phyloP scores from a whole-genome alignment of 2,329 filamentous ascomycete genomes.

The Zopfia rhizophila region DNA sequence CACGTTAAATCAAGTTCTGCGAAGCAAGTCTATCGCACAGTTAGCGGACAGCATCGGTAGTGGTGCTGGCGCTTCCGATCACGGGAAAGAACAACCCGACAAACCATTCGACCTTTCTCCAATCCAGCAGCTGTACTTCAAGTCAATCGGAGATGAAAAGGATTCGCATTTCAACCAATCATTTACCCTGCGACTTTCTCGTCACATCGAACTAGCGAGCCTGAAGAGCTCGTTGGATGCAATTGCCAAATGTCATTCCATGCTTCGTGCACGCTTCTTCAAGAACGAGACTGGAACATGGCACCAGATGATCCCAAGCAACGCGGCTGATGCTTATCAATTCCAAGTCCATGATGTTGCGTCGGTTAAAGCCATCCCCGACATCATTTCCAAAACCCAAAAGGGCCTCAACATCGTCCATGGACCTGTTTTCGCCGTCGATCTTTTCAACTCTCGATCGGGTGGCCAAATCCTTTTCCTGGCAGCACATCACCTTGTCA shows the following conservation, averaged over 20 bases:
- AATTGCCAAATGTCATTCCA: slow-evolving; percentile 43
- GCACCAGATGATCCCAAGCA: slow-evolving; percentile 32
- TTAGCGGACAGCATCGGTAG: slow-evolving; percentile 34
- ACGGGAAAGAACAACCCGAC: slow-evolving; percentile 33
- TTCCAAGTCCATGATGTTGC: slow-evolving; percentile 30
- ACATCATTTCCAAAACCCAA: slow-evolving; percentile 34
- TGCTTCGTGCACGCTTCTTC: slow-evolving; percentile 46
- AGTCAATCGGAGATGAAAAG: slow-evolving; percentile 39
- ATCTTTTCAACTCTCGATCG: slow-evolving; percentile 28
- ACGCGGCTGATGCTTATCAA: slow-evolving; percentile 26
- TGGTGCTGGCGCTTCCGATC: slow-evolving; percentile 3
- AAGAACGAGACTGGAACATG: slow-evolving; percentile 26
- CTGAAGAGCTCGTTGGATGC: slow-evolving; percentile 34
- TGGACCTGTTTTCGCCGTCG: slow-evolving; percentile 43
- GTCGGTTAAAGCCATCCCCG: slow-evolving; percentile 13
- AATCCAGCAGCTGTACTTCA: slow-evolving; percentile 58
- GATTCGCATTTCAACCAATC: slow-evolving; percentile 59
- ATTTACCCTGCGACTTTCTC: slow-evolving; percentile 52
- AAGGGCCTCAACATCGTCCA: slow-evolving; percentile 38
- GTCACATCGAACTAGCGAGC: slow-evolving; percentile 30
- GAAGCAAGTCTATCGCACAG: slow-evolving; percentile 43
- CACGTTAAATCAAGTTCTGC: slow-evolving; percentile 44
- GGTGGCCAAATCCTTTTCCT: slow-evolving; percentile 41
- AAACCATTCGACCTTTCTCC: slow-evolving; percentile 56
- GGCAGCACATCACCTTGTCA: slow-evolving; percentile 44